phyloP scores from a whole-genome alignment of 2,329 filamentous ascomycete genomes.

The Capronia epimyces region DNA sequence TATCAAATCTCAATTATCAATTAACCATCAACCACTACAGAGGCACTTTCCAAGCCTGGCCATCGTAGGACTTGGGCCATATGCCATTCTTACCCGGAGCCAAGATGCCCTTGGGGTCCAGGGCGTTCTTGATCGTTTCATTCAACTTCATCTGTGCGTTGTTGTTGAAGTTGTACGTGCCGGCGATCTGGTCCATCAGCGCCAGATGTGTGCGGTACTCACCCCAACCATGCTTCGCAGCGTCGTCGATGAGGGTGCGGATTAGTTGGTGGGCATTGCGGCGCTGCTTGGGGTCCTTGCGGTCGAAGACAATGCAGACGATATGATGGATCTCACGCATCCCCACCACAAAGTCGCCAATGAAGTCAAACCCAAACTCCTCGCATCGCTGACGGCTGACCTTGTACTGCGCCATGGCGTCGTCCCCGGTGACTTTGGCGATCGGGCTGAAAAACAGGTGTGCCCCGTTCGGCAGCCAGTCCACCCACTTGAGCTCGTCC shows the following conservation, averaged over 20 bases:
- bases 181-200: constrained; percentile 44
- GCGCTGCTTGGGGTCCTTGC: constrained; percentile 39
- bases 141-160: constrained; percentile 42
- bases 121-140: constrained; percentile 43
- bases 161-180: constrained; percentile 42
- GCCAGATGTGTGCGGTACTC: constrained; percentile 45
- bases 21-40: not conserved
- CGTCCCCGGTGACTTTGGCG: constrained; percentile 44
- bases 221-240: constrained; percentile 40
- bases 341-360: constrained; percentile 49
- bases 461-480: constrained; percentile 50
- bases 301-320: constrained; percentile 51
- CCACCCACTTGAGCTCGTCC: constrained; percentile 42
- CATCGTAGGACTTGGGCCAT: constrained; percentile 38
- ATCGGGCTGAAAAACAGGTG: constrained; percentile 53
- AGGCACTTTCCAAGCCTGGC: constrained; percentile 5
- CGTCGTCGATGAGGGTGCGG: constrained; percentile 32
- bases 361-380: constrained; percentile 48
- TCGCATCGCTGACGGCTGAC: constrained; percentile 38
- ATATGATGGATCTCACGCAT: constrained; percentile 54
- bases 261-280: constrained; percentile 38
- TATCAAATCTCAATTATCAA: too few relatives aligned
- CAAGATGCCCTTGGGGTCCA: constrained; percentile 48
- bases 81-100: constrained; percentile 46
- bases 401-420: constrained; percentile 44